phyloP scores from a whole-genome alignment of 2,329 filamentous ascomycete genomes.

The Alternaria novae-zelandiae region DNA sequence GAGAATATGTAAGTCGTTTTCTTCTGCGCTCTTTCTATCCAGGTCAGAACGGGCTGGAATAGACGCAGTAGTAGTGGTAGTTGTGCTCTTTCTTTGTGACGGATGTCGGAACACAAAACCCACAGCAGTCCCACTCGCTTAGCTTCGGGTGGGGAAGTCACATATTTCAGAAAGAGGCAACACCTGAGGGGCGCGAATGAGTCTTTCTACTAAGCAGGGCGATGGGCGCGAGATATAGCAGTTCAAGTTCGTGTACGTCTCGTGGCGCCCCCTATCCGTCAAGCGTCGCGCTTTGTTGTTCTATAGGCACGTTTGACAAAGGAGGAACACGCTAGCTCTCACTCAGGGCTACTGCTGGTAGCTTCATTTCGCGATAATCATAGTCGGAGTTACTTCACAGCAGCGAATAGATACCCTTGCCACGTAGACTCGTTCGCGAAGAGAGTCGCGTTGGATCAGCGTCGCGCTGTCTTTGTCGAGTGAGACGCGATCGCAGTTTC shows the following conservation, averaged over 20 bases:
- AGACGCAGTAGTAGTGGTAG: no score
- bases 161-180: neutral
- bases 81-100: no score
- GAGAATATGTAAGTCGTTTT: no score
- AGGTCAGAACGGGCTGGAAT: no score
- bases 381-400: constrained; percentile 7
- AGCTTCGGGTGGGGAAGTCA: neutral
- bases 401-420: neutral
- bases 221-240: neutral
- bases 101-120: no score
- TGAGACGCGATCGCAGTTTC: neutral
- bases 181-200: neutral
- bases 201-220: neutral
- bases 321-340: neutral
- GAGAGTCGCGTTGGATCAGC: neutral
- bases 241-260: neutral
- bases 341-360: neutral
- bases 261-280: neutral
- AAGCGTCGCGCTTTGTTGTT: neutral
- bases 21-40: no score
- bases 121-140: neutral
- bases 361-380: neutral
- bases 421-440: neutral
- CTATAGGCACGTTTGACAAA: neutral
- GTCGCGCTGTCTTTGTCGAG: neutral